A percentile compares a stretch with the other conserved stretches of the same genome.
These are phyloP conservation scores for Yamadazyma insecticola DNA, from an alignment of 805 yeast genomes.

Conservation along the genomic window DNA sequence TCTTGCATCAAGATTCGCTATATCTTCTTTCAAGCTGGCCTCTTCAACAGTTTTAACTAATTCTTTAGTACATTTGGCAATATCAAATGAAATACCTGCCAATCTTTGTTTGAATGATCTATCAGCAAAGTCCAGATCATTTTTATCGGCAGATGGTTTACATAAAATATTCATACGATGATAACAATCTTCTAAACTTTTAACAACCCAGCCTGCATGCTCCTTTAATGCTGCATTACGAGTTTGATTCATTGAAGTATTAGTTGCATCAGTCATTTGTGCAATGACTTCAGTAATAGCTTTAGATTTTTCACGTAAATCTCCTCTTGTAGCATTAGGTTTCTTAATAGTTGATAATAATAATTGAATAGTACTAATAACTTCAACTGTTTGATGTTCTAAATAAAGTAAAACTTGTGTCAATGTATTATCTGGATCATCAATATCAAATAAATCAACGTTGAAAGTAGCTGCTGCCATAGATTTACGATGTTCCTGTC, in stretches of 20 bases:
- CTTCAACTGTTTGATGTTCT: constrained; percentile 91
- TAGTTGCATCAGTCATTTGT: constrained; percentile 88
- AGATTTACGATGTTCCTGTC: constrained; percentile 43
- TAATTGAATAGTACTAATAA: constrained; percentile 83
- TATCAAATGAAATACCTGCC: constrained; percentile 94
- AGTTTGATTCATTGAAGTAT: constrained; percentile 82
- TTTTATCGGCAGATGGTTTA: constrained; percentile 30
- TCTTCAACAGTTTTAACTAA: constrained; percentile 94
- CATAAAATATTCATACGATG: constrained; percentile 77
- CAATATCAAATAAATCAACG: constrained; percentile 71
- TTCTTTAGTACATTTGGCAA: constrained; percentile 94
- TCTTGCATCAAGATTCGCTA: constrained; percentile 73
- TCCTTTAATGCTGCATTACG: constrained; percentile 80
- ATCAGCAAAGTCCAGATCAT: constrained; percentile 70
- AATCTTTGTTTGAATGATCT: constrained; percentile 87
- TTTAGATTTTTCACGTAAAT: constrained; percentile 62
- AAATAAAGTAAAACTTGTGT: constrained; percentile 77
- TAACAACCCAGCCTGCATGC: constrained; percentile 89
- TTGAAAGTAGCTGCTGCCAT: constrained; percentile 58
- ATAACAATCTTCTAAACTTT: constrained; percentile 78
- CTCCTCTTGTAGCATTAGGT: constrained; percentile 72
- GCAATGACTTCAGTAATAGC: constrained; percentile 76
- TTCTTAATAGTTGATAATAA: constrained; percentile 71
- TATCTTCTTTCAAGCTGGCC: constrained; percentile 82
- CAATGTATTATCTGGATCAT: constrained; percentile 84